Conservation (phyloP, 495 filamentous ascomycete genomes). For the Cladorrhinum samala region DNA sequence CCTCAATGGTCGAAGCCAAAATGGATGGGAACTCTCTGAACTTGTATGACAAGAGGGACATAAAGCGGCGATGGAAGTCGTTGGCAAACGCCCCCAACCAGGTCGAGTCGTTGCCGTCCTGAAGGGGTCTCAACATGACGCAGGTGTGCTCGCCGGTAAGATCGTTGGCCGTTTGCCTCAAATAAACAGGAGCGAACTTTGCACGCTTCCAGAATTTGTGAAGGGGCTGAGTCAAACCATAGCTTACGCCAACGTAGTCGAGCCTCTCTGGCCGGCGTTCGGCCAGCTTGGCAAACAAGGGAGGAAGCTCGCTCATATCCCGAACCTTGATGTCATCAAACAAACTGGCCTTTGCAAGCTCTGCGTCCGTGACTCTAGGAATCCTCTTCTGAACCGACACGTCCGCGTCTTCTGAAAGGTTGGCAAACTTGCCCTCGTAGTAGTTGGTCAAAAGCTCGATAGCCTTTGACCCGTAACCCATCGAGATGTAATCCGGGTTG, state of each 20-base stretch:
- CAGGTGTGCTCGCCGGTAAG: constrained; percentile 96
- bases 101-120: constrained; percentile 55
- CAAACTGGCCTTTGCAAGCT: constrained; percentile 71
- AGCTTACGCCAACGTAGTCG: constrained; percentile 93
- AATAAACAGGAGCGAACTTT: constrained; percentile 83
- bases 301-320: constrained; percentile 86
- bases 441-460: constrained; percentile 82
- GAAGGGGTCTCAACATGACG: constrained; percentile 85
- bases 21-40: constrained; percentile 81
- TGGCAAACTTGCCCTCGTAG: constrained; percentile 90
- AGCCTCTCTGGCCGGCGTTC: constrained; percentile 75
- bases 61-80: constrained; percentile 90
- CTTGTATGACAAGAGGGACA: constrained; percentile 81
- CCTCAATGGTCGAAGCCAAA: constrained; percentile 80
- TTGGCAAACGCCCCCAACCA: constrained; percentile 88
- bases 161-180: constrained; percentile 93
- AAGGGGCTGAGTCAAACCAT: constrained; percentile 78
- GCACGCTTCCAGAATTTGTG: constrained; percentile 96
- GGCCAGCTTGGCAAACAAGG: constrained; percentile 81
- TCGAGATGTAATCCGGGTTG: constrained; percentile 81
- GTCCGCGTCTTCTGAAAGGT: constrained; percentile 58
- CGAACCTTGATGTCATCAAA: constrained; percentile 82
- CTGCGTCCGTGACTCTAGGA: constrained; percentile 75
- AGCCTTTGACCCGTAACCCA: constrained; percentile 92
- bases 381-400: constrained; percentile 52